These are phyloP conservation scores for Mesotaenium endlicherianum DNA, from an alignment of 139 green algal species.

Conservation along the genomic window DNA sequence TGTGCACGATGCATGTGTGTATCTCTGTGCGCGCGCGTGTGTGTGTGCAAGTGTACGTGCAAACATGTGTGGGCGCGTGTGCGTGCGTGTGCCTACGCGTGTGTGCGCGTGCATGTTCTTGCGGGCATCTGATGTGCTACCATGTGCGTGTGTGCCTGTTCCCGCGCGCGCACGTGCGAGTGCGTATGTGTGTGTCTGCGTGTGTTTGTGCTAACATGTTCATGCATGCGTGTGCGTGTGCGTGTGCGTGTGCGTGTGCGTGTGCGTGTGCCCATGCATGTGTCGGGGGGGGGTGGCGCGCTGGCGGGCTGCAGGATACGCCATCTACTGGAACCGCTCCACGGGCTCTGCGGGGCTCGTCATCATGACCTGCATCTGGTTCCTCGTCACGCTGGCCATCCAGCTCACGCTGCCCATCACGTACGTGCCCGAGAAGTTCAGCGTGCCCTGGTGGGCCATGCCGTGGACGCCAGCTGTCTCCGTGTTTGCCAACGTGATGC, in stretches of 20 bases:
- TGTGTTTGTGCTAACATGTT: neutral
- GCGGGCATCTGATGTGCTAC: neutral
- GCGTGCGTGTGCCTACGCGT: neutral
- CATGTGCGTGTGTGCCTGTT: neutral
- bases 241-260: no score
- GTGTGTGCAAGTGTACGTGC: neutral
- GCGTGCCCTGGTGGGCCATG: constrained; percentile 4
- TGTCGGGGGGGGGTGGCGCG: no score
- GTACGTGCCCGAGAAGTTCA: constrained; percentile 26
- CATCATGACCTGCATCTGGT: neutral
- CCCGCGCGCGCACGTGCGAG: neutral
- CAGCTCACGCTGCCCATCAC: constrained; percentile 26
- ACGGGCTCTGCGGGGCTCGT: neutral
- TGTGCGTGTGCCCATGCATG: no score
- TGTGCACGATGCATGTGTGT: neutral
- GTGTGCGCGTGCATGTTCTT: neutral
- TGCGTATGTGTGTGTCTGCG: neutral
- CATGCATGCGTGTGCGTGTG: neutral
- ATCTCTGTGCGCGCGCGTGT: neutral
- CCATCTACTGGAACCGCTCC: constrained; percentile 32
- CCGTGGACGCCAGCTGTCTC: constrained; percentile 14
- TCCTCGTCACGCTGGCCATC: neutral
- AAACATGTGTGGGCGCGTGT: neutral
- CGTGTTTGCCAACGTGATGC: constrained; percentile 33
- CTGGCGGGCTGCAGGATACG: no score